phyloP scores from a whole-genome alignment of 805 yeast species.

The Pichia pseudocactophila region DNA sequence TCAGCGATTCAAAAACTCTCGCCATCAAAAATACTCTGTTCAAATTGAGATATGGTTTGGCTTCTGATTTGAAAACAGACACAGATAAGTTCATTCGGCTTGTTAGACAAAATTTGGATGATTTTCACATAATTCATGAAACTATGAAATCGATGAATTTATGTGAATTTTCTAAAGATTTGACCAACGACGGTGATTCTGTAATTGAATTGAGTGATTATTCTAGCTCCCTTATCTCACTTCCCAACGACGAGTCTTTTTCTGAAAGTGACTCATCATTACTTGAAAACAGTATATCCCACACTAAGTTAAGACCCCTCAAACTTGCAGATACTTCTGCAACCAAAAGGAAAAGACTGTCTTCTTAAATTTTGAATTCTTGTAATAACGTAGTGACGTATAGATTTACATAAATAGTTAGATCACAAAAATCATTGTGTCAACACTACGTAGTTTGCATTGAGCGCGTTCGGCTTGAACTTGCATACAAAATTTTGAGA shows the following conservation, averaged over 20 bases:
- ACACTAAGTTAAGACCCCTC: neutral
- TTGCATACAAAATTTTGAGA: too few species aligned
- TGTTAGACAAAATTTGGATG: slow-evolving; percentile 22
- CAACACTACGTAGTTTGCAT: too few species aligned
- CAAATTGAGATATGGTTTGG: slow-evolving; percentile 16
- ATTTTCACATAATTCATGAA: slow-evolving; percentile 21
- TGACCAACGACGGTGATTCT: neutral
- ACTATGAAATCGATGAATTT: slow-evolving; percentile 16
- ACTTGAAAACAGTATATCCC: neutral
- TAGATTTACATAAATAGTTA: too few species aligned
- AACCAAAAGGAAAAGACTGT: neutral
- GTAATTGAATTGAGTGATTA: slow-evolving; percentile 3
- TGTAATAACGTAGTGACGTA: too few species aligned
- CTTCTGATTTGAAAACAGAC: slow-evolving; percentile 17
- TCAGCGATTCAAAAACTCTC: slow-evolving; percentile 10
- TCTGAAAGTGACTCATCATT: neutral
- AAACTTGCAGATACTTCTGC: neutral
- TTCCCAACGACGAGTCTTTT: neutral
- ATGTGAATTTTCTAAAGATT: neutral
- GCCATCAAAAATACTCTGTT: slow-evolving; percentile 12
- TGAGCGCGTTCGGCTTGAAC: too few species aligned
- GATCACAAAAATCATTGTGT: too few species aligned
- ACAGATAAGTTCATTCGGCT: slow-evolving; percentile 17
- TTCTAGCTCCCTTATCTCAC: neutral
- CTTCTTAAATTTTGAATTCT: neutral